Base-by-base conservation (phyloP, 768 basidiomycete genomes). In the Atractiella rhizophila region DNA sequence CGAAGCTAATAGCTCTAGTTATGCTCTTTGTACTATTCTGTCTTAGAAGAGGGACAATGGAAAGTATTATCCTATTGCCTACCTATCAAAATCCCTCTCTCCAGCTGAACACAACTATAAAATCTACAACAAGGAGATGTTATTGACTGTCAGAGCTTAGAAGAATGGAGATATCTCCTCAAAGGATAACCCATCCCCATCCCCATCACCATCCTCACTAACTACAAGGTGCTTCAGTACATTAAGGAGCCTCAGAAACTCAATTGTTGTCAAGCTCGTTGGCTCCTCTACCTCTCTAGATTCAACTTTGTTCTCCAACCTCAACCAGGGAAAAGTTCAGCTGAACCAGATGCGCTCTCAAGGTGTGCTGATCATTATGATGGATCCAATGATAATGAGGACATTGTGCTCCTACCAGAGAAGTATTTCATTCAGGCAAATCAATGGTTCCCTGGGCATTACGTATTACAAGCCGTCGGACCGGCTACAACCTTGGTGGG, bases 121-220 rank as follows among this genome's bases (percentile, higher is more conserved):
- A 29, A 44, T 53, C 21, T 35, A 52, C 27, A 46, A 52, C 41
- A 50, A 55, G 46, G 51, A 48, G 36, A 19, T 46, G 24, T 45
- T 53, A 15, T 48, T 46, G 5, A 48, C 53, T 23, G 39, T 53
- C 12, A 35, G 35, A 16, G 20, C 50, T 41, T 53, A 30, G 26
- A 39, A 20, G 30, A 45, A 7, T 51, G 47, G 42, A n/a, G 44
- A 28, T 40, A 44, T 20, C 46, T 37, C 21, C 33, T 49, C 19
- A 24, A 45, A 45, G 50, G 30, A 45, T n/a, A n/a, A n/a, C n/a
- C n/a, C n/a, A n/a, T n/a, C 9, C 15, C 7, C 26, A 20, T 35
- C 27, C 15, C n/a, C 8, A 35, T 46, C 19, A 4, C 33, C 7
- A 37, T 52, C 8, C 25, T 28, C 8, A 33, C 39, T 12, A 51